Evolutionary conservation across 164 flowering plant species (phyloP), one percentile per base, ranked within the genome.

Genomic region (Nymphaea colorata): DNA sequence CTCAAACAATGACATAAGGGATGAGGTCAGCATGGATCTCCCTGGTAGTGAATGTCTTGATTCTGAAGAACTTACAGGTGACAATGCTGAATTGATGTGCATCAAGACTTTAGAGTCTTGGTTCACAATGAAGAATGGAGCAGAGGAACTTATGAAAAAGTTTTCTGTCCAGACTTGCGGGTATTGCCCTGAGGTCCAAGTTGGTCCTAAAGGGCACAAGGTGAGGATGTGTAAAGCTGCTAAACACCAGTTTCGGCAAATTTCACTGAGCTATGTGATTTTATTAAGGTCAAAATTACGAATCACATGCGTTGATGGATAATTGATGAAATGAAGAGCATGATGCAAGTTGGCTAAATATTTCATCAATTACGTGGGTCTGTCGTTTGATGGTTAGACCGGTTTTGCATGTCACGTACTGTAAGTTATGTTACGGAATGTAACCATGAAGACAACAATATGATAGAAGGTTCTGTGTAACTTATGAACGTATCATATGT

Each of bases 201-300:
- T 89, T 2, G 93, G 95, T 61, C 91, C 91, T 3, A 91, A 85
- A 76, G 97, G 97, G 45, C 97, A 91, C 73, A 87, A 86, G 75
- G 85, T 85, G 62, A 84, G 95, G 71, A 84, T 82, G 80, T 89
- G 92, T 79, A 83, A 78, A 71, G 90, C 87, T 41, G 73, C 85
- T 25, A 87, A 87, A 74, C 91, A 86, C 75, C 59, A 55, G 59
- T 25, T 25, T 25, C 36, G 36, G n/a, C n/a, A n/a, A n/a, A 25
- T 25, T 25, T 25, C 36, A 25, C 36, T 25, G 1, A 25, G 36
- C 1, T 25, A 25, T 25, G 36, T 25, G 36, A 25, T 25, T 25
- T 25, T 25, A 25, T 25, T 25, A 25, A 25, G 36, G 36, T 25
- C 36, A 25, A 25, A 25, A 25, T 25, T 25, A 25, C 36, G 36